Base-by-base conservation (phyloP, 148 eudicot genomes). In the Vaccinium corymbosum region DNA sequence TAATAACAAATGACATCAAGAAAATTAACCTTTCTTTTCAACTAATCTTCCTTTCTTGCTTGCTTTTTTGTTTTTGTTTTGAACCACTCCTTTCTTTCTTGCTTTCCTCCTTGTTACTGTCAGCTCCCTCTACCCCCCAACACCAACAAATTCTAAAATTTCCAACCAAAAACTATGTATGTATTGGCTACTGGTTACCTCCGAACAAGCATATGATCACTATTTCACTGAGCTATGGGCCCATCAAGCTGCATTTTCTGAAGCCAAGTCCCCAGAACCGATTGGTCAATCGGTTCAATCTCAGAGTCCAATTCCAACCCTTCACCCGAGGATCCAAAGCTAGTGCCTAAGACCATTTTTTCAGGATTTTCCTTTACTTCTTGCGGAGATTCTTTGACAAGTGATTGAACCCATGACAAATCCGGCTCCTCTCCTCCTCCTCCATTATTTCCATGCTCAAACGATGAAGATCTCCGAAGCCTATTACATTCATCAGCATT, bases 321-420 rank as follows among this genome's bases (percentile, higher is more conserved):
- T 32, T 85, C 83, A 74, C 83, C 66, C 0, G 72, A 78, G 2
- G 87, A 83, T 25, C 85, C 81, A 59, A 32, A 73, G 38, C 73
- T 86, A 22, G 61, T 89, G 19, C 68, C 76, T 50, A 77, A 52
- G 79, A 42, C 78, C 15, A 71, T 79, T 12, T 61, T 62, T 52
- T 76, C 86, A 11, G 62, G 66, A 75, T 82, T 90, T 79, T 88
- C 93, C 79, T 89, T 90, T 12, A 78, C 55, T 1, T 91, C 95
- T 7, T 83, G 87, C 3, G 93, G 92, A 72, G 95, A 82, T 81
- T 94, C 98, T 82, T 89, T 92, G 42, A 94, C 94, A 55, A 94
- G 93, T 6, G 94, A 91, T 51, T 93, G 98, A 81, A 93, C 93
- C 98, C 98, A 94, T 2, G 94, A 93, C 9, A 94, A 80, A 91